Evolutionary conservation across 805 yeast species (phyloP), one percentile per base, ranked within the genome.

Genomic region (Starmera pachycereana): DNA sequence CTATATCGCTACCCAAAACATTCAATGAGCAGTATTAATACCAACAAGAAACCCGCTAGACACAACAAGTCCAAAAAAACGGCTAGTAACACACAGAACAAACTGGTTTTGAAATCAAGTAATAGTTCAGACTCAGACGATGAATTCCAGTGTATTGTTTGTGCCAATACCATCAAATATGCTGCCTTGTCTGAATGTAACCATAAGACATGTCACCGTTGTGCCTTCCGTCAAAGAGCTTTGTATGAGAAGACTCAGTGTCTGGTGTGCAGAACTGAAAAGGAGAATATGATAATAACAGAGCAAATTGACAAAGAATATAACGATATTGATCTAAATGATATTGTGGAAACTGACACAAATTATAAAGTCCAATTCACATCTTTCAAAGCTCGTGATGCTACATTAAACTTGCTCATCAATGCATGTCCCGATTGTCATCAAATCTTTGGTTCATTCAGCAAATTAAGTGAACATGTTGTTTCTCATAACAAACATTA

Each of bases 191-290:
- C 92, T 2, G 84, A 87, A 0, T 92, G 99, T 60, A 78, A 80
- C 51, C 97, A 92, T 56, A 71, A 68, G 29, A 77, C 88, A 0
- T 92, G 99, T 59, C 85, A 87, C 54, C 62, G 58, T 35, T 92
- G 99, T 65, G 68, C 86, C 0, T 73, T 90, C 47, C 71, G 96
- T 47, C 88, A 87, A 53, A 67, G 96, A 35, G 89, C 88, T 0
- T 62, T 90, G 12, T 88, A 82, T 60, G 69, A 73, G 19, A 86
- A 84, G 60, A 71, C 68, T 29, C 65, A 72, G 14, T 92, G 99
- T 66, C 67, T 89, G 37, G 79, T 87, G 34, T 92, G 99, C 60
- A 76, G 98, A 52, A 63, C 87, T 1, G 86, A 79, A 38, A 74
- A 74, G 43, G 74, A 69, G 3, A 56, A 58, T 9, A 62, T 85